A percentile compares a stretch with the other conserved stretches of the same genome.
phyloP scores from a whole-genome alignment of 441 rosid genomes.

The California macrophylla region DNA sequence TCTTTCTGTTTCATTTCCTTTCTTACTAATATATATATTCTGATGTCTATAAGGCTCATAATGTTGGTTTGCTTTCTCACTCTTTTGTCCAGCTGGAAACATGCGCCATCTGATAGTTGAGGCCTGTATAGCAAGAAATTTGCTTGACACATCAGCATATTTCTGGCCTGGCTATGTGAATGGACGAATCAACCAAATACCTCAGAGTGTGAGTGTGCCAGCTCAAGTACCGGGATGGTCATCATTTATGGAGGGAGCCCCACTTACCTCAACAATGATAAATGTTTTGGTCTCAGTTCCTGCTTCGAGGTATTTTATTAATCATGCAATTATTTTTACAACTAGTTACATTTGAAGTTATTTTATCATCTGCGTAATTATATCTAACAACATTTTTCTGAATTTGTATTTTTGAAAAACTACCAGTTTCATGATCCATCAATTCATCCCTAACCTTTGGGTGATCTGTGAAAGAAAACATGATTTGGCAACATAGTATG shows the following conservation, averaged over 20 bases:
- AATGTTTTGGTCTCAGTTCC: conserved; percentile 59
- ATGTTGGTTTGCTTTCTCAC: conserved; percentile 17
- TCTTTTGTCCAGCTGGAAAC: conserved; percentile 53
- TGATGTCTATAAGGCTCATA: conserved; percentile 9
- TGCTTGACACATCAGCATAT: conserved; percentile 61
- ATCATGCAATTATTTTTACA: background rate
- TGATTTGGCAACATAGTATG: background rate
- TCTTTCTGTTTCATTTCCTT: background rate
- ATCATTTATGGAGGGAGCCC: conserved; percentile 52
- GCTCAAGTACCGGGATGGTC: conserved; percentile 58
- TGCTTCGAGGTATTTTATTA: conserved; percentile 54
- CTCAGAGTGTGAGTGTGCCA: conserved; percentile 30
- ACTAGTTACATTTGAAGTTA: conserved; percentile 7
- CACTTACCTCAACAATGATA: conserved; percentile 39
- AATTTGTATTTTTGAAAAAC: background rate
- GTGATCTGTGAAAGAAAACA: background rate
- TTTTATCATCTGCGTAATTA: background rate
- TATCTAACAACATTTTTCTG: background rate
- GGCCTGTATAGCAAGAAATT: conserved; percentile 66
- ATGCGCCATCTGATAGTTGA: conserved; percentile 75
- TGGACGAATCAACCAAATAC: conserved; percentile 51
- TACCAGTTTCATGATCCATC: background rate
- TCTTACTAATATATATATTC: too few relatives aligned
- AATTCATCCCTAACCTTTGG: background rate
- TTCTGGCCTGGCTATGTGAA: conserved; percentile 65